phyloP scores from a whole-genome alignment of 2,329 filamentous ascomycete genomes.

The Colletotrichum siamense region DNA sequence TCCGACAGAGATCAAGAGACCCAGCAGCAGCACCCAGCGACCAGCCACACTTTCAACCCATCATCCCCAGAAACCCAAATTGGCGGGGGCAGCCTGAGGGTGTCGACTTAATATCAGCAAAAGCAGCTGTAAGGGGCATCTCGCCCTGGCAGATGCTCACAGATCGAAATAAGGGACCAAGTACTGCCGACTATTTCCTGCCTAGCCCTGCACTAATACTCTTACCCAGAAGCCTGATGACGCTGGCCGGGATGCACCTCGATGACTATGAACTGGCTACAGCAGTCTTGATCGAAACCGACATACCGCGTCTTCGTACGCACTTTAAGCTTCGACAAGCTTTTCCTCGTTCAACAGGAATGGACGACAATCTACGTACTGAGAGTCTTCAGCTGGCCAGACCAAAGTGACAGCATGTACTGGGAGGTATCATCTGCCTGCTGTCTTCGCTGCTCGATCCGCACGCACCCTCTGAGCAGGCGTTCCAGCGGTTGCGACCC shows the following conservation, averaged over 20 bases:
- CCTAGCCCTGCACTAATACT: background rate
- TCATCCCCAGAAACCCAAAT: background rate
- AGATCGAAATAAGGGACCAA: conserved; percentile 28
- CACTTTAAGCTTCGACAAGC: background rate
- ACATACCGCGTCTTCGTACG: background rate
- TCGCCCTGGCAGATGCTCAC: conserved; percentile 21
- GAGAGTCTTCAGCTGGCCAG: background rate
- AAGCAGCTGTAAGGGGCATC: conserved; percentile 15
- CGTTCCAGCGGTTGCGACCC: background rate
- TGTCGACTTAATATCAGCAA: conserved; percentile 13
- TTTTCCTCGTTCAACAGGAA: background rate
- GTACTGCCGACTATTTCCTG: background rate
- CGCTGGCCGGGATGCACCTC: background rate
- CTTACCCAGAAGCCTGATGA: background rate
- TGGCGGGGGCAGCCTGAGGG: background rate
- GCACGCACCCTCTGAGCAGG: background rate
- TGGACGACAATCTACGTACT: background rate
- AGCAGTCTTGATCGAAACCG: background rate
- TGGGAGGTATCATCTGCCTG: background rate
- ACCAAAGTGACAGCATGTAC: background rate
- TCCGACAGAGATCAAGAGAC: background rate
- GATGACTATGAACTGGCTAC: background rate
- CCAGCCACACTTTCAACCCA: background rate
- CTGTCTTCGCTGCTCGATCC: background rate
- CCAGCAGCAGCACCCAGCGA: background rate